Base-by-base conservation (phyloP, 2,329 filamentous ascomycete genomes). In the Aspergillus persii region DNA sequence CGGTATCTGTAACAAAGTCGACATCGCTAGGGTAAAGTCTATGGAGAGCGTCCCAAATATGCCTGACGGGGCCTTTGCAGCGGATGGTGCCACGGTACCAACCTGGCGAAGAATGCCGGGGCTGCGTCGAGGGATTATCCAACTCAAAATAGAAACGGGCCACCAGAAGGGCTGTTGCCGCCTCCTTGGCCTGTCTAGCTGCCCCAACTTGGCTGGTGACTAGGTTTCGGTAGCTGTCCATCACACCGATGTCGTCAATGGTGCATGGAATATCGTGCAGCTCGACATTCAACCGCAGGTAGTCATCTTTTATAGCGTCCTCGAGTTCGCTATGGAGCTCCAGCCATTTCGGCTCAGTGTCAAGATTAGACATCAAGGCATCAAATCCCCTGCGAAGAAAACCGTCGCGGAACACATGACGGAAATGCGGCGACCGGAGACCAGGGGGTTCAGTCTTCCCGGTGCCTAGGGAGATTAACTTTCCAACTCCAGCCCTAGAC, bases 321-420 rank as follows among this genome's bases (percentile, higher is more conserved):
- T 50, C 53, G 5, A 65, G 53, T 33, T 59, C 48, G 12, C 53
- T 56, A 36, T 44, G 36, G 46, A 50, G 63, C 39, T 61, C 59
- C 47, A 48, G 52, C 65, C 52, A 69, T 44, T 67, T 64, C 2
- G 33, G 44, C 8, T 63, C 61, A 15, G 50, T 61, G n/a, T 66
- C 63, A 36, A 69, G 61, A 2, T 61, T 63, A 3, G 63, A 67
- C 56, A 69, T 69, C 57, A 53, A 67, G 11, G 58, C 55, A 27
- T 67, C 56, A 55, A 64, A 69, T 3, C 61, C 61, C 12, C 61
- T 46, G 2, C 56, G 58, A 15, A 69, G 6, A 30, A 69, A 69
- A 53, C 67, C 50, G 23, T 69, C 60, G 6, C 56, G 54, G 36
- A 67, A 66, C 29, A 69, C 48, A 30, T 69, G 55, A 12, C 61